Evolutionary conservation across 352 stramenopile genomes (phyloP).

Genomic region (Globisporangium paddicum): DNA sequence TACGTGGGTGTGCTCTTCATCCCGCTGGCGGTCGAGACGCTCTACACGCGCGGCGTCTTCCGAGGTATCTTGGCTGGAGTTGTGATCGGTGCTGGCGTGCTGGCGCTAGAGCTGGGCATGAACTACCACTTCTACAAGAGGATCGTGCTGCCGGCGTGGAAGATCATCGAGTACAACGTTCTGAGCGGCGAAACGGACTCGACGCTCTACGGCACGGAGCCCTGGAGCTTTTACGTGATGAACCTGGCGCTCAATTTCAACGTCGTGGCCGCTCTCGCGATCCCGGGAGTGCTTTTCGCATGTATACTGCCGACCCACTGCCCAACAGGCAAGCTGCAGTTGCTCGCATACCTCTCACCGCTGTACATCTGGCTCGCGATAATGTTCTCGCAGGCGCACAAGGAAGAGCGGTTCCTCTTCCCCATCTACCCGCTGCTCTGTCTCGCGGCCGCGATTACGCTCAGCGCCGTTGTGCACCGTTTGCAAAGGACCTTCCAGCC

Average conservation of each 20-base stretch:
- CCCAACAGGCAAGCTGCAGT: constrained; percentile 21
- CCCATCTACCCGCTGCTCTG: constrained; percentile 93
- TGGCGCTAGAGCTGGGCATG: constrained; percentile 73
- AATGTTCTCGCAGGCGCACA: constrained; percentile 95
- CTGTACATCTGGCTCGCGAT: constrained; percentile 91
- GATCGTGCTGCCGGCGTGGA: constrained; percentile 81
- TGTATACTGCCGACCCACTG: constrained; percentile 34
- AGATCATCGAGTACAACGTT: constrained; percentile 97
- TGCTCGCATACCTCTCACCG: constrained; percentile 46
- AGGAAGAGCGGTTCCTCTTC: constrained; percentile 98
- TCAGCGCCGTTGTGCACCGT: constrained; percentile 46
- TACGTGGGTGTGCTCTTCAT: constrained; percentile 97
- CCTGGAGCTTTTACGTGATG: constrained; percentile 92
- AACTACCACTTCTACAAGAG: constrained; percentile 84
- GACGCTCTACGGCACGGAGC: constrained; percentile 96
- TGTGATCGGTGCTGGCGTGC: constrained; percentile 60
- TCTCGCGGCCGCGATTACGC: constrained; percentile 66
- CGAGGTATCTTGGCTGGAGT: constrained; percentile 43
- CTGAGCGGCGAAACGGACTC: constrained; percentile 88
- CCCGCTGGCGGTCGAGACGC: constrained; percentile 88
- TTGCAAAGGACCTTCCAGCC: constrained; percentile 23
- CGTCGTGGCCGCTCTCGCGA: constrained; percentile 72
- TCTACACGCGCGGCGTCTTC: constrained; percentile 43
- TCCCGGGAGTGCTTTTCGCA: constrained; percentile 31
- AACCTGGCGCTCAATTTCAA: constrained; percentile 97